Percentiles rank a stretch among this genome's conserved stretches.
Conservation (phyloP, 2,329 filamentous ascomycete genomes). For the Stagonosporopsis vannaccii region DNA sequence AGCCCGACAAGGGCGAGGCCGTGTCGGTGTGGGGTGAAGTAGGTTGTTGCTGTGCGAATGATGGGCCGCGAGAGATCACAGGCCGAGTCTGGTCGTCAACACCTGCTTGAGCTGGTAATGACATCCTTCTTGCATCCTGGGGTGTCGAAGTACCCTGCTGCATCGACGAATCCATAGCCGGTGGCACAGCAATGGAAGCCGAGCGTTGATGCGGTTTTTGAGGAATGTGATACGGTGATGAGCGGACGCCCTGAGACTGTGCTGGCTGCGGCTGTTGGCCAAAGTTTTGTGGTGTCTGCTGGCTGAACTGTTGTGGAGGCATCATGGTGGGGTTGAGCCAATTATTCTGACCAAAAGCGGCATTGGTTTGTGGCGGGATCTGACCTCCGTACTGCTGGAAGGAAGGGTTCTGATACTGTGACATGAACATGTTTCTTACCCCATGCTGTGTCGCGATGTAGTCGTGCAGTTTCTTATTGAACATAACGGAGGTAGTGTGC, state of each 20-base stretch:
- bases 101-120: conserved; percentile 49
- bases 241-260: conserved; percentile 48
- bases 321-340: conserved; percentile 44
- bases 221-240: conserved; percentile 57
- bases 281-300: conserved; percentile 35
- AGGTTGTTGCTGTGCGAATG: conserved; percentile 25
- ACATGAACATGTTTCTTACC: conserved; percentile 57
- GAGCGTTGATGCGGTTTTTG: conserved; percentile 53
- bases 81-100: conserved; percentile 27
- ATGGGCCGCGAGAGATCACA: conserved; percentile 31
- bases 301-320: conserved; percentile 44
- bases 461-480: conserved; percentile 68
- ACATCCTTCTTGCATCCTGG: conserved; percentile 50
- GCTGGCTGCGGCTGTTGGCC: conserved; percentile 25
- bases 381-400: conserved; percentile 28
- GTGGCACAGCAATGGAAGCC: conserved; percentile 54
- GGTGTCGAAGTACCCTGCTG: conserved; percentile 31
- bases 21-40: conserved; percentile 32
- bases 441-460: conserved; percentile 66
- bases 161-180: conserved; percentile 41
- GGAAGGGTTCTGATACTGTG: conserved; percentile 34
- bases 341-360: conserved; percentile 31
- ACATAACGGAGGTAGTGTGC: conserved; percentile 65
- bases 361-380: conserved; percentile 30
- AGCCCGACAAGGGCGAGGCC: conserved; percentile 27